Base-by-base conservation (phyloP, 2,329 filamentous ascomycete genomes). In the Amphichorda felina region DNA sequence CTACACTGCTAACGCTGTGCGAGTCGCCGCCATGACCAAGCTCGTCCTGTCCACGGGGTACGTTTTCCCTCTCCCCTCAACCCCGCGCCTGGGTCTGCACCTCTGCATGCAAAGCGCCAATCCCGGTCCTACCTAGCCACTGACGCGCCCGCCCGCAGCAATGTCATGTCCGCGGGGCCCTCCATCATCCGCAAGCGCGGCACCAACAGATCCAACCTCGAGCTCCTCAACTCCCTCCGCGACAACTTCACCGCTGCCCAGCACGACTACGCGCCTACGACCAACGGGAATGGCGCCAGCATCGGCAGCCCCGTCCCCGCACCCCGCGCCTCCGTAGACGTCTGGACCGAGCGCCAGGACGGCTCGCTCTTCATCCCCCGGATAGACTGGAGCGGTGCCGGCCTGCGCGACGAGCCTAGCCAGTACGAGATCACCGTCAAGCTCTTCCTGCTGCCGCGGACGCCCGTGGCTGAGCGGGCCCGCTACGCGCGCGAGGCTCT, bases 391-490 rank as follows among this genome's bases (percentile, higher is more conserved):
- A 65, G 73, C 10, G 62, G 72, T 21, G 75, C 75, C 4, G 81
- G 82, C 0, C 65, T 98, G 31, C 68, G 75, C 22, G 91, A 98
- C 53, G 87, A 94, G 46, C 68, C 81, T 18, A 68, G 72, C 40
- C 79, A 87, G 46, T 98, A 98, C 63, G 87, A 95, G 53, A 87
- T 95, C 50, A 95, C 89, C 1, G 80, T 91, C 41, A 98, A 98
- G 61, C 63, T 98, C 16, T 98, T 98, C 66, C 93, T 91, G 58
- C 70, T 96, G 19, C 82, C 86, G 2, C 74, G 72, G 14, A 73
- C 84, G 36, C 68, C 79, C 8, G 61, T 74, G 2, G 67, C 69
- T 14, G 62, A 76, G 43, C 75, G 89, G 40, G 73, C 72, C 45
- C 64, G 67, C 37, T 80, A 94, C 52, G 82, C 83, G 8, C 61